phyloP scores from a whole-genome alignment of 371 early-diverging fungal genomes.

The Blakeslea trispora region DNA sequence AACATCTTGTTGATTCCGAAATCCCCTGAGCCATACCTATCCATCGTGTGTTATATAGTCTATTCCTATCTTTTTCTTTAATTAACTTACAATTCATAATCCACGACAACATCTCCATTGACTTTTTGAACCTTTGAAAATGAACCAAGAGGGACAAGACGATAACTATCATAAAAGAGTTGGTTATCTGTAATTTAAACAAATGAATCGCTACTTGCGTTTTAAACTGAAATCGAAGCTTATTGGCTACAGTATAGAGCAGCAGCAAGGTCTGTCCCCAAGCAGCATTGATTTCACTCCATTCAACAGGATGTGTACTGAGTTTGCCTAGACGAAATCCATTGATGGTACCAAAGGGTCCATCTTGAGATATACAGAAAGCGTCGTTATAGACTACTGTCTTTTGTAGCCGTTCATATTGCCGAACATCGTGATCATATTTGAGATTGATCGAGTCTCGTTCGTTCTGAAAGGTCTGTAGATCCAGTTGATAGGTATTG shows the following conservation, averaged over 20 bases:
- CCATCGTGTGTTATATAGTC: background rate
- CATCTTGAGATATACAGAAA: conserved; percentile 85
- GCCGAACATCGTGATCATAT: conserved; percentile 75
- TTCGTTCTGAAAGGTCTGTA: conserved; percentile 72
- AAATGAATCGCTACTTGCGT: conserved; percentile 42
- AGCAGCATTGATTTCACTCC: conserved; percentile 97
- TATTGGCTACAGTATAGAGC: conserved; percentile 84
- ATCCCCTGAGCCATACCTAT: conserved; percentile 86
- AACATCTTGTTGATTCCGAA: conserved; percentile 82
- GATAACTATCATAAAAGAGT: conserved; percentile 60
- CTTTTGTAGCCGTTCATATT: conserved; percentile 82
- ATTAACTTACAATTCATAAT: conserved; percentile 76
- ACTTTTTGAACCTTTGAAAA: conserved; percentile 88
- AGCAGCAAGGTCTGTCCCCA: conserved; percentile 90
- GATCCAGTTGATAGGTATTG: conserved; percentile 67
- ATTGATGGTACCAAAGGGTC: conserved; percentile 91
- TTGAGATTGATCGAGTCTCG: conserved; percentile 77
- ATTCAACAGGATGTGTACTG: conserved; percentile 79
- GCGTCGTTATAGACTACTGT: conserved; percentile 94
- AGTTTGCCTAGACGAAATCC: conserved; percentile 90
- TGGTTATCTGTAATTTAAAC: no score
- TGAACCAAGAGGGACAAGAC: conserved; percentile 89
- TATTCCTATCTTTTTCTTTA: no score
- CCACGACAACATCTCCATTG: conserved; percentile 70
- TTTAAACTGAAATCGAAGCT: conserved; percentile 81